These are phyloP conservation scores for Tinospora cordifolia DNA, from an alignment of 164 flowering plant species.

Conservation along the genomic window DNA sequence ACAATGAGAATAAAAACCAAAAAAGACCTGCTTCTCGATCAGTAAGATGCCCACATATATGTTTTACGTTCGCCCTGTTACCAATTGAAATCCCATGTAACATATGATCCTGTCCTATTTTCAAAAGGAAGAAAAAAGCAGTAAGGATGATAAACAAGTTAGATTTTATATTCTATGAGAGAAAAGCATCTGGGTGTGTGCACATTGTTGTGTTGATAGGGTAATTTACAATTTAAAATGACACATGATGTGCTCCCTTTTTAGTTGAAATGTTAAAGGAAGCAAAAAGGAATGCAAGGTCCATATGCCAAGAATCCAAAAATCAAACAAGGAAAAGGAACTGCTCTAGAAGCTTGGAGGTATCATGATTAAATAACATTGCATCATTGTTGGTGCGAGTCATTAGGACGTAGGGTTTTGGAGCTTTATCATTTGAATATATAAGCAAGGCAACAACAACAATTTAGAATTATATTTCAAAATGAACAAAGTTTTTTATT, in stretches of 20 bases:
- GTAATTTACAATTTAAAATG: neutral
- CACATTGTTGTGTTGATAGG: neutral
- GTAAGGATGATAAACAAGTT: neutral
- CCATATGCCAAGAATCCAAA: neutral
- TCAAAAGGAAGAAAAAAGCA: slow-evolving; percentile 12
- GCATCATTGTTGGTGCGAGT: neutral
- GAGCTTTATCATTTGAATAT: too few species aligned
- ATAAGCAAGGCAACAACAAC: too few species aligned
- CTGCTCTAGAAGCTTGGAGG: neutral
- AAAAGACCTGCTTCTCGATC: slow-evolving; percentile 39
- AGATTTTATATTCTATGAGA: slow-evolving; percentile 3
- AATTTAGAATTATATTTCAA: too few species aligned
- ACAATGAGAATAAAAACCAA: neutral
- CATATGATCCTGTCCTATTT: slow-evolving; percentile 66
- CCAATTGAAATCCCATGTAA: slow-evolving; percentile 26
- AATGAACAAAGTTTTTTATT: too few species aligned
- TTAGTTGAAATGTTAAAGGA: neutral
- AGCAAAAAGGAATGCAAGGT: too few species aligned
- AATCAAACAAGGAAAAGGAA: neutral
- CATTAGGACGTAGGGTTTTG: neutral
- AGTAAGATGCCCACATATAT: slow-evolving; percentile 12
- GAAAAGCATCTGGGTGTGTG: neutral
- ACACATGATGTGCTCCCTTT: neutral
- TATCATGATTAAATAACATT: neutral
- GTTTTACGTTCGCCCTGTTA: slow-evolving; percentile 15